Conservation (phyloP, 495 filamentous ascomycete species). For the Penicillium pulvis region DNA sequence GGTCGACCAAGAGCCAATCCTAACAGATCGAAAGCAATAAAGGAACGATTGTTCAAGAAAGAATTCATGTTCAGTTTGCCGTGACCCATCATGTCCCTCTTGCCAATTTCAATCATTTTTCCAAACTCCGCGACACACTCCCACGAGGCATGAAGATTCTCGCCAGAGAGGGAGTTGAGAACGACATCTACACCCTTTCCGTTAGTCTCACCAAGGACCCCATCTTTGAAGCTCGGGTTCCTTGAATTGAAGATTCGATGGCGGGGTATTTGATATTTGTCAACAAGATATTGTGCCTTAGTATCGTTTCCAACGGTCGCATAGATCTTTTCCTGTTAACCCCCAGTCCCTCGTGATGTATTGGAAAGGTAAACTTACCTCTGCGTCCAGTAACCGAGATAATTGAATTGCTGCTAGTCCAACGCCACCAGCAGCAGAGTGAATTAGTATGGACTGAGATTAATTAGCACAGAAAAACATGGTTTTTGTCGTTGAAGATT, state of each 20-base stretch:
- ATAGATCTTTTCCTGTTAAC: slow-evolving; percentile 11
- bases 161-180: slow-evolving; percentile 30
- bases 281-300: slow-evolving; percentile 35
- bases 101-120: slow-evolving; percentile 37
- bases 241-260: slow-evolving; percentile 21
- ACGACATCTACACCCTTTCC: slow-evolving; percentile 26
- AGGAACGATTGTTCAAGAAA: slow-evolving; percentile 44
- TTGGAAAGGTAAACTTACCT: slow-evolving; percentile 23
- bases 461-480: neutral
- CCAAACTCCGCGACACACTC: slow-evolving; percentile 27
- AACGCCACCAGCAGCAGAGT: slow-evolving; percentile 29
- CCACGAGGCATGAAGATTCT: slow-evolving; percentile 27
- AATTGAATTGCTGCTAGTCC: slow-evolving; percentile 31
- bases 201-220: slow-evolving; percentile 9
- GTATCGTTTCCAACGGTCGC: slow-evolving; percentile 38
- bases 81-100: slow-evolving; percentile 29
- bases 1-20: too few species aligned
- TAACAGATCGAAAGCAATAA: slow-evolving; percentile 25
- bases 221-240: neutral
- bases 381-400: slow-evolving; percentile 19
- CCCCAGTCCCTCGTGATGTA: slow-evolving; percentile 16
- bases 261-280: slow-evolving; percentile 17
- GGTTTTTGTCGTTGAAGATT: neutral
- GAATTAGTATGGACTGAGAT: slow-evolving; percentile 6
- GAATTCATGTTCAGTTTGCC: slow-evolving; percentile 27